Evolutionary conservation across 495 filamentous ascomycete genomes (phyloP).

Genomic region (Penicillium canescens): DNA sequence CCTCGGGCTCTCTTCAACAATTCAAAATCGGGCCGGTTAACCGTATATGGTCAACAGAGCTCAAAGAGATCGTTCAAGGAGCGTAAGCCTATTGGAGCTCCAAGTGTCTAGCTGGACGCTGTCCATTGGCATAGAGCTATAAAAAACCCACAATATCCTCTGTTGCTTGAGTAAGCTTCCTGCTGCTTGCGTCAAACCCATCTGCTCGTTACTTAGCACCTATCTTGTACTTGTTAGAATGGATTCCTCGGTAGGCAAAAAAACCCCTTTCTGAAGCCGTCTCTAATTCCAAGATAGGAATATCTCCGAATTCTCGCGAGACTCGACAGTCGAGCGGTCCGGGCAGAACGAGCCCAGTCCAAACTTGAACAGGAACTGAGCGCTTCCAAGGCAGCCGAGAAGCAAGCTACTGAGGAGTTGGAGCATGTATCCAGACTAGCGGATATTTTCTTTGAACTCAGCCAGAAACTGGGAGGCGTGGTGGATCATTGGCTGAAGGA

Average conservation of each 20-base stretch:
- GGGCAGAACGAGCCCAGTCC: neutral
- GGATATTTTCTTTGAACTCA: conserved; percentile 2
- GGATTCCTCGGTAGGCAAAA: neutral
- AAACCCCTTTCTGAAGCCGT: neutral
- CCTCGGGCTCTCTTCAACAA: no score
- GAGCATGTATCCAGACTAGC: conserved; percentile 1
- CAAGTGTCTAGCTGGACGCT: no score
- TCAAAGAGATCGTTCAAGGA: no score
- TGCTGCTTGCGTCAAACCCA: no score
- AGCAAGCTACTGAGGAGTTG: neutral
- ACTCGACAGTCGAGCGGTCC: neutral
- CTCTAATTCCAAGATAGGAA: neutral
- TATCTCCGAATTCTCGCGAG: neutral
- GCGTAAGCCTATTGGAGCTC: no score
- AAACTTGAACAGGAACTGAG: neutral
- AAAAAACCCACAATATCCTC: no score
- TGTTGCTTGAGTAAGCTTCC: no score
- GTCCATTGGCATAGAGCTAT: no score
- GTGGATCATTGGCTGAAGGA: neutral
- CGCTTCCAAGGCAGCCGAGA: neutral
- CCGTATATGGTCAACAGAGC: no score
- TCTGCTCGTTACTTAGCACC: neutral
- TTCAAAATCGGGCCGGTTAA: no score
- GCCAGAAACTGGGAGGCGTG: neutral
- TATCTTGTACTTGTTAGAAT: neutral